Conservation (phyloP, 148 eudicot species). For the Vaccinium myrtillus region DNA sequence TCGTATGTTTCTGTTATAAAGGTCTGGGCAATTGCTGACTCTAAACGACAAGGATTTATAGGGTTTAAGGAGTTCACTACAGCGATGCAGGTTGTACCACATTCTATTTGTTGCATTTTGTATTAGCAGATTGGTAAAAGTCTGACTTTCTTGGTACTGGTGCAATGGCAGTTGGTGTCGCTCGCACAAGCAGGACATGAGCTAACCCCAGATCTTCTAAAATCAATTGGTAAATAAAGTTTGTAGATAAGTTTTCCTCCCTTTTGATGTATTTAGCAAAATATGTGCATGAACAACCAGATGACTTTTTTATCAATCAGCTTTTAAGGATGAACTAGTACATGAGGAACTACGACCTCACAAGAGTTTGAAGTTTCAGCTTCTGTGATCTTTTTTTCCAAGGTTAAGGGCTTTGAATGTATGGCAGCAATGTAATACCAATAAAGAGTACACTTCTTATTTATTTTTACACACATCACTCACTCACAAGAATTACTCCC, state of each 20-base stretch:
- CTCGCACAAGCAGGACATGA: conserved; percentile 81
- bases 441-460: background rate
- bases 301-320: background rate
- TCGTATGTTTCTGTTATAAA: conserved; percentile 13
- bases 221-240: conserved; percentile 27
- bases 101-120: conserved; percentile 1
- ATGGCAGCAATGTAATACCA: no score
- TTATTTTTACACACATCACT: background rate
- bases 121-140: background rate
- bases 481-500: no score
- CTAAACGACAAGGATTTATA: conserved; percentile 71
- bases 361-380: background rate
- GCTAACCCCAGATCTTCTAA: conserved; percentile 48
- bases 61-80: conserved; percentile 69
- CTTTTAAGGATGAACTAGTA: background rate
- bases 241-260: background rate
- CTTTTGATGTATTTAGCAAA: background rate
- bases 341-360: background rate
- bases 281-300: background rate
- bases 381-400: background rate
- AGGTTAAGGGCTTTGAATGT: background rate
- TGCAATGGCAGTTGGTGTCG: conserved; percentile 54
- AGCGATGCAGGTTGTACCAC: conserved; percentile 71
- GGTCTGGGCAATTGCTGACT: conserved; percentile 90
- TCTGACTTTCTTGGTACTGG: background rate